Conservation (phyloP, 108 stramenopile species). For the Cyclotella sp. region DNA sequence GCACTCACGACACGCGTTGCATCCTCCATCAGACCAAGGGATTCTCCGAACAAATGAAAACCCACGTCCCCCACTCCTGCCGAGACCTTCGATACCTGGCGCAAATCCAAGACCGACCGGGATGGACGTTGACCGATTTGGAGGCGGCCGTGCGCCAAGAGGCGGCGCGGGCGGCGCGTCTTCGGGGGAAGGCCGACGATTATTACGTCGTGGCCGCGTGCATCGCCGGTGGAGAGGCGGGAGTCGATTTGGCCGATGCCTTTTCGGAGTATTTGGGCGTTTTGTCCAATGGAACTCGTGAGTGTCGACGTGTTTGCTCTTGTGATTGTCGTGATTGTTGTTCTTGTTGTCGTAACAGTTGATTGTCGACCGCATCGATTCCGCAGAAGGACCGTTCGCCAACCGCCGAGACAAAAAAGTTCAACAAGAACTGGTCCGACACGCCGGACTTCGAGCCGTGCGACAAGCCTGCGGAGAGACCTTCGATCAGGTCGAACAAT, state of each 20-base stretch:
- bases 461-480: conserved; percentile 79
- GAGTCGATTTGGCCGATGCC: conserved; percentile 78
- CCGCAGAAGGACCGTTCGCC: conserved; percentile 51
- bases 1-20: too few relatives aligned
- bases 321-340: too few relatives aligned
- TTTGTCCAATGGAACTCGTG: conserved; percentile 68
- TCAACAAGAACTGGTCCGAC: conserved; percentile 82
- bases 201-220: conserved; percentile 58
- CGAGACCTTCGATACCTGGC: conserved; percentile 66
- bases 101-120: conserved; percentile 59
- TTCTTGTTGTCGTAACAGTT: too few relatives aligned
- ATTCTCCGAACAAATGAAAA: conserved; percentile 74
- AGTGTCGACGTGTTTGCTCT: background rate
- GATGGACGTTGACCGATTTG: conserved; percentile 54
- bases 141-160: conserved; percentile 35
- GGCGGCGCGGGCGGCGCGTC: background rate
- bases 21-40: conserved; percentile 71
- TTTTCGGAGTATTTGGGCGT: conserved; percentile 69
- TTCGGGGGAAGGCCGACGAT: conserved; percentile 12
- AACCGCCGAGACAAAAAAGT: conserved; percentile 87
- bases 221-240: conserved; percentile 87
- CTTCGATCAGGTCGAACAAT: conserved; percentile 74
- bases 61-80: conserved; percentile 68
- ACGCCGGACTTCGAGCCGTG: conserved; percentile 78
- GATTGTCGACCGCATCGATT: too few relatives aligned